These are phyloP conservation scores for Trichoderma cornu-damae DNA, from an alignment of 2,329 filamentous ascomycete genomes.

Conservation along the genomic window DNA sequence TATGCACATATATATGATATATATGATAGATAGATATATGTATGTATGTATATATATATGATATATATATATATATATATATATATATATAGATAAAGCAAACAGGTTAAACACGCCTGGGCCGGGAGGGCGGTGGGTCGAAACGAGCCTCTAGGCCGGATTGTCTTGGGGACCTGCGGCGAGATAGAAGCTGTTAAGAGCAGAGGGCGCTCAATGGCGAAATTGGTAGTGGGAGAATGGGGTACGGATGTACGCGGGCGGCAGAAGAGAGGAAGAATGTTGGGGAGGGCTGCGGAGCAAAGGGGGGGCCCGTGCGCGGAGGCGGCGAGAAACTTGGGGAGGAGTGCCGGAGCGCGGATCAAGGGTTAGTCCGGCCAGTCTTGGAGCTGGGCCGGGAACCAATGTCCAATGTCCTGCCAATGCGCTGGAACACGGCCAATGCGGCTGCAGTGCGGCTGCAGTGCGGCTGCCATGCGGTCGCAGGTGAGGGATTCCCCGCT, in stretches of 20 bases:
- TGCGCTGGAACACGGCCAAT: background rate
- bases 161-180: slow-evolving; percentile 17
- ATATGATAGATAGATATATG: too few relatives aligned
- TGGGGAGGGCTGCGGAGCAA: slow-evolving; percentile 21
- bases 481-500: background rate
- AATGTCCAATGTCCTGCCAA: background rate
- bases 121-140: slow-evolving; percentile 15
- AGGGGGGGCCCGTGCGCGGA: slow-evolving; percentile 29
- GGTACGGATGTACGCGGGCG: slow-evolving; percentile 24
- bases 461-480: background rate
- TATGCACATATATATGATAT: too few relatives aligned
- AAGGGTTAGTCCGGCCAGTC: slow-evolving; percentile 18
- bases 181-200: slow-evolving; percentile 34
- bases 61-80: too few relatives aligned
- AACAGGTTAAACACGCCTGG: slow-evolving; percentile 2
- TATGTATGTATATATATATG: too few relatives aligned
- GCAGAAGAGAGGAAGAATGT: slow-evolving; percentile 21
- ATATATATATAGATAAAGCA: too few relatives aligned
- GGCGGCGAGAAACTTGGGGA: background rate
- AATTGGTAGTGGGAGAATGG: slow-evolving; percentile 40
- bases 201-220: slow-evolving; percentile 33
- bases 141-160: slow-evolving; percentile 5
- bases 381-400: background rate
- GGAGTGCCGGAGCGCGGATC: slow-evolving; percentile 15
- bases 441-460: background rate